These are phyloP conservation scores for Thalia dealbata DNA, from an alignment of 176 grass and related monocot species.

Conservation along the genomic window DNA sequence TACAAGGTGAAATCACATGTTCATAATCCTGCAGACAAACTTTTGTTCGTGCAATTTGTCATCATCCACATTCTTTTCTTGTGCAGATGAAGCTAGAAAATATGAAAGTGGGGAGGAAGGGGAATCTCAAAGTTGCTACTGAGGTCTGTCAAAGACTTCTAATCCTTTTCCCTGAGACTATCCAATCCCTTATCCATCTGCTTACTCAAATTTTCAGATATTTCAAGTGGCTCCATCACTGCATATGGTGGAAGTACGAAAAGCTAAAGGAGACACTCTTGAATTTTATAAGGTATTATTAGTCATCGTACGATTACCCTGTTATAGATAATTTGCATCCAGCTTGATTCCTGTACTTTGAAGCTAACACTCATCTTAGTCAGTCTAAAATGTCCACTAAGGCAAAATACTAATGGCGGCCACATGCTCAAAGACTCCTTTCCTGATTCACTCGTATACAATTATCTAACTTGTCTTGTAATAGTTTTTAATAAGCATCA, in stretches of 20 bases:
- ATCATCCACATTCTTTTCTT: background rate
- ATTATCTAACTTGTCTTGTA: too few relatives aligned
- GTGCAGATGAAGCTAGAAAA: slow-evolving; percentile 84
- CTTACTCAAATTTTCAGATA: slow-evolving; percentile 34
- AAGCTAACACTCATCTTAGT: too few relatives aligned
- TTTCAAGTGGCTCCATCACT: slow-evolving; percentile 92
- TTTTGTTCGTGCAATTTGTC: too few relatives aligned
- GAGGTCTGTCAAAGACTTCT: slow-evolving; percentile 34
- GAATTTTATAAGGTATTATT: slow-evolving; percentile 81
- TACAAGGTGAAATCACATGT: slow-evolving; percentile 45
- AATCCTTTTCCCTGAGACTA: too few relatives aligned
- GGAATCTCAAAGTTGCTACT: slow-evolving; percentile 97
- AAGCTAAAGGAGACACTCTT: slow-evolving; percentile 91
- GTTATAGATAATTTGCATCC: too few relatives aligned
- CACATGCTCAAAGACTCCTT: too few relatives aligned
- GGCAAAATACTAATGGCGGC: too few relatives aligned
- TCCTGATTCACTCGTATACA: too few relatives aligned
- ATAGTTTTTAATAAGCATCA: too few relatives aligned
- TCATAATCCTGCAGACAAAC: background rate
- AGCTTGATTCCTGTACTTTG: too few relatives aligned
- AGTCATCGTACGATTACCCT: too few relatives aligned
- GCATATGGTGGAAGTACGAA: slow-evolving; percentile 83
- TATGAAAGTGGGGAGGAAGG: slow-evolving; percentile 85
- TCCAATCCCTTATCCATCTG: background rate
- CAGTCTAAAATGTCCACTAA: too few relatives aligned